Evolutionary conservation across 2,329 filamentous ascomycete genomes (phyloP), one percentile per base, ranked within the genome.

Genomic region (Xylogone sp.): DNA sequence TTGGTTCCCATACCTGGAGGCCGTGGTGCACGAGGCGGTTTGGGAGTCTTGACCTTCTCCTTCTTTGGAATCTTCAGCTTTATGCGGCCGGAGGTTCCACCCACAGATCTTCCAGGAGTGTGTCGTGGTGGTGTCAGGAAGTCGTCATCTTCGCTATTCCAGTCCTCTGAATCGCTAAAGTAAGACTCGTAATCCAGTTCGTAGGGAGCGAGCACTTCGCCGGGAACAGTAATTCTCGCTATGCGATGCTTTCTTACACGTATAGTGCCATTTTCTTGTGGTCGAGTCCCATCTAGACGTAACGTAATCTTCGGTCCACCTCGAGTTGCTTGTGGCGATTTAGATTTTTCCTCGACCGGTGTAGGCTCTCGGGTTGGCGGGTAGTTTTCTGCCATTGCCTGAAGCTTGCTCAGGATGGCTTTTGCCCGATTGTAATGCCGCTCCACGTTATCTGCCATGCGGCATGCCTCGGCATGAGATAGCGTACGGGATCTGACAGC

Each of bases 201-300:
- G 60, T 84, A 85, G 0, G 83, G 83, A 1, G 83, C 82, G 45
- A 86, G 71, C 8, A 86, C 83, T 63, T 86, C 82, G 43, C 83
- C 83, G 1, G 83, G 83, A 10, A 86, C 81, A 1, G 82, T 86
- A 44, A 86, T 84, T 42, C 79, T 74, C 5, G 82, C 81, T 3
- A 78, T 73, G 27, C 64, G 62, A 53, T 59, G 62, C 46, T 62
- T 65, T 13, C 60, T 59, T 20, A 63, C 50, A 39, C 53, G 53
- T 24, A 43, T 45, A 12, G 46, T 42, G 21, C 53, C 53, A 19
- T 44, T 46, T 9, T 54, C 29, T 67, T 68, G 13, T 69, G 76
- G 18, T 73, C 71, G 27, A 71, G 73, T 27, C 71, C 72, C 73
- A 22, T 71, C 69, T 27, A 71, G 52, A 27, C 75, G 74, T 46